Conservation (phyloP, 176 grass and related monocot species). For the Aegilops bicornis region DNA sequence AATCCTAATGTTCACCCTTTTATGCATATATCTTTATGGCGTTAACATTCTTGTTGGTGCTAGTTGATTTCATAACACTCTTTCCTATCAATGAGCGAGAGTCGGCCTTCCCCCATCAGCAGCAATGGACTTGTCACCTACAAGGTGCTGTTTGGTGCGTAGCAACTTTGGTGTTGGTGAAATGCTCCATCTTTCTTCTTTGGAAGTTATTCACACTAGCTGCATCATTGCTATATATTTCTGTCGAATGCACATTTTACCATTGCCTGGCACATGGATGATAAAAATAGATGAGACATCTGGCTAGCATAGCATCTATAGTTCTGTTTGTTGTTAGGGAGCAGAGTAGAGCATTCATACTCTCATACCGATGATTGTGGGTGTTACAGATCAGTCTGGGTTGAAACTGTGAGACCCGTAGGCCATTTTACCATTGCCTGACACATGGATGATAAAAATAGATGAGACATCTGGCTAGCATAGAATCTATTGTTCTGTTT, state of each 20-base stretch:
- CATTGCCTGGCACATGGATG: background rate
- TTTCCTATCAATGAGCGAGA: conserved; percentile 36
- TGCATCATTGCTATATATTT: background rate
- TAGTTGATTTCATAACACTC: conserved; percentile 35
- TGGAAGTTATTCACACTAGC: conserved; percentile 17
- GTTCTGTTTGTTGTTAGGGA: background rate
- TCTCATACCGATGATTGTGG: background rate
- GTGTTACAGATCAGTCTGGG: background rate
- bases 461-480: background rate
- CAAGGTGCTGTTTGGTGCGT: conserved; percentile 43
- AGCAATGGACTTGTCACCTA: conserved; percentile 36
- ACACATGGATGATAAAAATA: background rate
- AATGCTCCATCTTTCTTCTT: conserved; percentile 42
- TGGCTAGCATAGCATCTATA: background rate
- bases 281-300: background rate
- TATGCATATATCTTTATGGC: conserved; percentile 25
- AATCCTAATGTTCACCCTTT: background rate
- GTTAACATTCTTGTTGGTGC: conserved; percentile 35
- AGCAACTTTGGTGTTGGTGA: conserved; percentile 33
- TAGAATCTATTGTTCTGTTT: background rate
- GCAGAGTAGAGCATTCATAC: background rate
- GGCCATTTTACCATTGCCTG: background rate
- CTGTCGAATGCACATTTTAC: conserved; percentile 10
- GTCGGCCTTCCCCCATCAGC: conserved; percentile 27
- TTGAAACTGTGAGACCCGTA: background rate